phyloP scores from a whole-genome alignment of 768 basidiomycete species.

The Tephrocybe rancida region DNA sequence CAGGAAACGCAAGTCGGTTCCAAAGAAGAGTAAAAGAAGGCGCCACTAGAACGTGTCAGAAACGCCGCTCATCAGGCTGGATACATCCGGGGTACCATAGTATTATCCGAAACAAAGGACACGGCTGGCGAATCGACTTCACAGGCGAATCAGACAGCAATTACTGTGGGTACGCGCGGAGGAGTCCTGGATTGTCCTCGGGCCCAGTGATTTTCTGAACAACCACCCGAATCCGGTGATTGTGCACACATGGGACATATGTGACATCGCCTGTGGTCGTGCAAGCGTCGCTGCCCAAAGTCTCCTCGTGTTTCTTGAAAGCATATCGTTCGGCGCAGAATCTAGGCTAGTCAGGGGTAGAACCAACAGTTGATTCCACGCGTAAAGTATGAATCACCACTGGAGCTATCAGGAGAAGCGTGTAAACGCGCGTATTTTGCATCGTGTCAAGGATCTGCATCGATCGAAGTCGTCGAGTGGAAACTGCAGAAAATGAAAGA shows the following conservation, averaged over 20 bases:
- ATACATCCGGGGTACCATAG: too few relatives aligned
- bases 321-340: not conserved
- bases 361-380: not conserved
- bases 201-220: not conserved
- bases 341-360: not conserved
- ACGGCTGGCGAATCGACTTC: not conserved
- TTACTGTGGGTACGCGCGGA: not conserved
- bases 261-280: not conserved
- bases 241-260: not conserved
- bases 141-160: not conserved
- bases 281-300: not conserved
- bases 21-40: not conserved
- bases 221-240: not conserved
- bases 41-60: not conserved
- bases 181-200: not conserved
- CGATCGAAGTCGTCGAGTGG: constrained; percentile 7
- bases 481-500: not conserved
- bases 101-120: too few relatives aligned
- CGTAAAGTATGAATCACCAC: not conserved
- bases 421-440: constrained; percentile 3
- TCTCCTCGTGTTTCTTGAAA: not conserved
- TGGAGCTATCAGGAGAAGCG: constrained; percentile 1
- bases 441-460: constrained; percentile 4
- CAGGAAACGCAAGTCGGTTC: not conserved
- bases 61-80: not conserved